Base-by-base conservation (phyloP, 1,139 yeast genomes). In the Citeromyces hawaiiensis region DNA sequence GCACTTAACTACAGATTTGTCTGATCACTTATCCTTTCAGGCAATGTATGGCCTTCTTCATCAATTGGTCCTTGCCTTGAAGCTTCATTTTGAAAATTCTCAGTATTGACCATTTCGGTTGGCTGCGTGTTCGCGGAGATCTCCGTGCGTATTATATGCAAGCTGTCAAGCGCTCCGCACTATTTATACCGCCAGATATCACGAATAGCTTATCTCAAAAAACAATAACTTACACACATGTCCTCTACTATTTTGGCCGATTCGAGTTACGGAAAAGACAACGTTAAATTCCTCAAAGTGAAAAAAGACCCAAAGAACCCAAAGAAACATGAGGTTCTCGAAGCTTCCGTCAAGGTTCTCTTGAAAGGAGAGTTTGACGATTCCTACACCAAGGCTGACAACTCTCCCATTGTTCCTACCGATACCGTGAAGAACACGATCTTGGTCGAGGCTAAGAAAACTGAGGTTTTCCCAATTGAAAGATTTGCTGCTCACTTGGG, bases 371-470 rank as follows among this genome's bases (percentile, higher is more conserved):
- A 69, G 41, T 79, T 87, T 50, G 94, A 82, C 45, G 62, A 64
- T 27, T 76, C 94, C 2, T 87, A 83, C 64, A 87, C 96, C 40
- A 56, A 79, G 46, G 96, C 95, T 33, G 94, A 87, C 60, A 87
- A 87, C 62, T 58, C 83, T 2, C 71, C 83, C n/a, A 77, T 87
- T 53, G 94, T 87, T 38, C 96, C 96, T 42, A 87, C 96, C 10
- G 96, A 87, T 60, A 86, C 96, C 1, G 88, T 86, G 45, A 87
- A 87, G 62, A 87, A 87, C 67, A 87, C 96, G 42, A 75, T 85
- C 47, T 69, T 78, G 57, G 64, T 87, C 34, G 78, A 83, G 51
- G 96, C 95, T 45, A 83, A 83, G 61, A 79, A 69, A 52, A 70
- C 76, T 43, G 83, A 83, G 44, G 83, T 77, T 36, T 83, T 91